These are phyloP conservation scores for Syzygium jambos DNA, from an alignment of 345 rosid species.

Conservation along the genomic window DNA sequence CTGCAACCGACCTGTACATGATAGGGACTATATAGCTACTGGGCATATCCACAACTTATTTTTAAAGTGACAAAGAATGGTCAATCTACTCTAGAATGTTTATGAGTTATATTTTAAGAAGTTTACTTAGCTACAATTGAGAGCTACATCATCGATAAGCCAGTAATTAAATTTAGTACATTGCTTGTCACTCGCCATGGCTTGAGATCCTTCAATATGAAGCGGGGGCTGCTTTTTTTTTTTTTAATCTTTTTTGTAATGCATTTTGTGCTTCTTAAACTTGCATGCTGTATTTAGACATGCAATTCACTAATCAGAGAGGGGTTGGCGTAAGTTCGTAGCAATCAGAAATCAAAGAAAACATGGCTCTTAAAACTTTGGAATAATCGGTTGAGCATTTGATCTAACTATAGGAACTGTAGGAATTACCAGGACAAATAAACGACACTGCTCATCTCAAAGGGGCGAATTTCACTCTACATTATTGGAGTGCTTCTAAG, in stretches of 20 bases:
- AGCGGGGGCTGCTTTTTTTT: no score
- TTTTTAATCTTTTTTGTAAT: background rate
- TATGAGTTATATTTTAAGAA: background rate
- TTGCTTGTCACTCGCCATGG: background rate
- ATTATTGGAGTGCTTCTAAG: background rate
- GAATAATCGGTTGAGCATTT: background rate
- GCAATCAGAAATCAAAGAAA: background rate
- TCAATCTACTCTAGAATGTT: background rate
- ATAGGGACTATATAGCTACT: no score
- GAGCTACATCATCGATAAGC: background rate
- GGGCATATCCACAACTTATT: background rate
- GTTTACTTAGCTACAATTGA: background rate
- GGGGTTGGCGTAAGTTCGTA: background rate
- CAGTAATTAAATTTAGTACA: background rate
- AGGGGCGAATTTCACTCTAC: background rate
- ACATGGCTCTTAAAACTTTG: background rate
- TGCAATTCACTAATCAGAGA: background rate
- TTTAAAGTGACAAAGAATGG: background rate
- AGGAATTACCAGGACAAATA: background rate
- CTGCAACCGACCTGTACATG: no score
- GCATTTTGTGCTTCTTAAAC: background rate
- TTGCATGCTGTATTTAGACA: background rate
- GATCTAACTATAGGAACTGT: background rate
- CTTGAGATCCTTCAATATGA: no score
- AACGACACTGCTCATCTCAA: background rate